Percentiles rank a stretch among this genome's conserved stretches.
Conservation (phyloP, 768 basidiomycete genomes). For the Rubroboletus satanas region DNA sequence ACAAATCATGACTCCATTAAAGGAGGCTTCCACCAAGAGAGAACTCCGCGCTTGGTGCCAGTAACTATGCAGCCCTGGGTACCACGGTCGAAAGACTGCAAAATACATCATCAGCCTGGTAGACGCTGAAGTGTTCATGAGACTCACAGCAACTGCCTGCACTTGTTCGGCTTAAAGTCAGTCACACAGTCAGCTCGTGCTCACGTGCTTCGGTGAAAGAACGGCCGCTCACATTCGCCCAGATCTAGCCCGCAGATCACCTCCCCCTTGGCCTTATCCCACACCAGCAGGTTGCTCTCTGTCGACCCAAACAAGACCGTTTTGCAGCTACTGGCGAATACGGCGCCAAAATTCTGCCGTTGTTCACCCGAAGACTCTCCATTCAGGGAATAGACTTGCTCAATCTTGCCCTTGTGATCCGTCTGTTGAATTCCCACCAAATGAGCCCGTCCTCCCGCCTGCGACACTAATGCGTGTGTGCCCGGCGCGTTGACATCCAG, state of each 20-base stretch:
- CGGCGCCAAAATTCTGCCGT: constrained; percentile 41
- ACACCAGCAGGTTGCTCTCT: constrained; percentile 54
- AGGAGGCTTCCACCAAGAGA: constrained; percentile 54
- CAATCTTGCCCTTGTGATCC: constrained; percentile 50
- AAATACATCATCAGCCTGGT: constrained; percentile 25
- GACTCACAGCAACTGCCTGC: constrained; percentile 35
- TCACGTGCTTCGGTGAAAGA: background rate
- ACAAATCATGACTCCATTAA: constrained; percentile 28
- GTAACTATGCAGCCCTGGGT: constrained; percentile 43
- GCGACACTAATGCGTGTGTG: constrained; percentile 51
- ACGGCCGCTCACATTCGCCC: constrained; percentile 44
- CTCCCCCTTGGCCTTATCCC: constrained; percentile 54
- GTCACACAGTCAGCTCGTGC: constrained; percentile 6
- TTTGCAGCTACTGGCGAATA: constrained; percentile 51
- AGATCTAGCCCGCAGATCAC: constrained; percentile 61
- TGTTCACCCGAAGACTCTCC: constrained; percentile 27
- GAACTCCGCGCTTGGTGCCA: constrained; percentile 50
- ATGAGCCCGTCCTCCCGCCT: constrained; percentile 46
- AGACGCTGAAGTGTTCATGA: background rate
- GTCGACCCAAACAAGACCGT: constrained; percentile 54
- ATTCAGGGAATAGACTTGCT: constrained; percentile 49
- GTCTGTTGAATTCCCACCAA: constrained; percentile 49
- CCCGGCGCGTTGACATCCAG: constrained; percentile 50
- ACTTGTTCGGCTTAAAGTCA: constrained; percentile 27
- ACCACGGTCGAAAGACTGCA: constrained; percentile 46